A percentile compares a stretch with the other conserved stretches of the same genome.
Evolutionary conservation across 2,329 filamentous ascomycete species (phyloP).

Genomic region (Fusarium kyushuense): DNA sequence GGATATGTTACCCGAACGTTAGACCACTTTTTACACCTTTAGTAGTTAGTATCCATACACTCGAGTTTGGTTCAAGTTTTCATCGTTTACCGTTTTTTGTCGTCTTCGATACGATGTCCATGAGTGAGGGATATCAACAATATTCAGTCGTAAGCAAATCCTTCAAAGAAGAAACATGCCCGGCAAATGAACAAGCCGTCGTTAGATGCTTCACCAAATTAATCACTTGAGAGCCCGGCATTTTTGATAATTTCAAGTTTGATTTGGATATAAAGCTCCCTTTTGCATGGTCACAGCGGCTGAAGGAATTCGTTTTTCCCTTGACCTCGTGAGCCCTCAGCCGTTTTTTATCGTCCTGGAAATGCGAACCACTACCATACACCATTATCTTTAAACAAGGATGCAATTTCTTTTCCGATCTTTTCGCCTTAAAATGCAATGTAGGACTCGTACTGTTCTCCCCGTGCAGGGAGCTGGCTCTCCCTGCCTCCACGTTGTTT

Average conservation of each 20-base stretch:
- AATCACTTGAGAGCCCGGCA: not conserved
- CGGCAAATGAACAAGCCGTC: not conserved
- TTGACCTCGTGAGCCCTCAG: conserved; percentile 13
- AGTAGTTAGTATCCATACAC: conserved; percentile 48
- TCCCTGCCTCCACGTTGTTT: conserved; percentile 1
- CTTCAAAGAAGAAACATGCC: not conserved
- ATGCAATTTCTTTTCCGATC: conserved; percentile 29
- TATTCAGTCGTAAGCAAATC: not conserved
- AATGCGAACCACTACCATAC: conserved; percentile 30
- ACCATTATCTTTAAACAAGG: conserved; percentile 15
- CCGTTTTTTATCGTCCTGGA: conserved; percentile 20
- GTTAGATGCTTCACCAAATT: not conserved
- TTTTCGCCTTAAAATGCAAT: conserved; percentile 14
- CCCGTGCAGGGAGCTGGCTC: conserved; percentile 14
- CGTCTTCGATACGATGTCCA: not conserved
- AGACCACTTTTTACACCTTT: conserved; percentile 48
- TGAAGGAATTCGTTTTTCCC: conserved; percentile 4
- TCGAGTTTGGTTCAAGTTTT: conserved; percentile 41
- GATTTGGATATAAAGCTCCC: conserved; percentile 19
- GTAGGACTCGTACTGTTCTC: conserved; percentile 10
- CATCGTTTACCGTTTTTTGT: not conserved
- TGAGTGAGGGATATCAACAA: not conserved
- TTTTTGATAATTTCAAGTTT: conserved; percentile 15
- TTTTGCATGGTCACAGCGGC: conserved; percentile 17
- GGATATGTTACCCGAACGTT: conserved; percentile 49